Percentiles rank a stretch among this genome's conserved stretches.
These are phyloP conservation scores for Lenwebbia sp. DNA, from an alignment of 345 rosid species.

Conservation along the genomic window DNA sequence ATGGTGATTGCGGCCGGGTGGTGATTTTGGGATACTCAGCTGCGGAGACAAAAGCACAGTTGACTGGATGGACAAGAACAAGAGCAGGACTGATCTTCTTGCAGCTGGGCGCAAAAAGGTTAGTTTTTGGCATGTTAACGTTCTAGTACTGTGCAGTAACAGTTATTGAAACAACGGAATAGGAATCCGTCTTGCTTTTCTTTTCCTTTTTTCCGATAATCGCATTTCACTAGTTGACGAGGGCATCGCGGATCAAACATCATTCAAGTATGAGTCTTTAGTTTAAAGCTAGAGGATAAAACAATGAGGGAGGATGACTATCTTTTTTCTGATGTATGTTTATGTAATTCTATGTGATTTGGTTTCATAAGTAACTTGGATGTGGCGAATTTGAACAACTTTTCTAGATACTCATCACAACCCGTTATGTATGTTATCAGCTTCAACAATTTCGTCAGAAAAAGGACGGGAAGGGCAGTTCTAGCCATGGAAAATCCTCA, in stretches of 20 bases:
- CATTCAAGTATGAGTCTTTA: neutral
- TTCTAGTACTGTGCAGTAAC: neutral
- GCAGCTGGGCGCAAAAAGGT: slow-evolving; percentile 97
- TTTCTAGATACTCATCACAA: neutral
- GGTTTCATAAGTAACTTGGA: neutral
- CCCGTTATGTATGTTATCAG: slow-evolving; percentile 11
- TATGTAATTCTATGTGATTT: neutral
- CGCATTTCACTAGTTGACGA: neutral
- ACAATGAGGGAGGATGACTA: neutral
- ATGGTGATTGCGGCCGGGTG: slow-evolving; percentile 25
- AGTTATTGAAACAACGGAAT: neutral
- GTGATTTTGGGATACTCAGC: slow-evolving; percentile 2
- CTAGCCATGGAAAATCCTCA: slow-evolving; percentile 65
- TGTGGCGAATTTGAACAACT: neutral
- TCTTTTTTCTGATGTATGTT: slow-evolving; percentile 1
- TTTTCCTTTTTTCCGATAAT: neutral
- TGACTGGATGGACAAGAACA: slow-evolving; percentile 77
- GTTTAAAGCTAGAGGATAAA: neutral
- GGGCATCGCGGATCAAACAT: neutral
- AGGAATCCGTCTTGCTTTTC: neutral
- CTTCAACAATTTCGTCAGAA: slow-evolving; percentile 95
- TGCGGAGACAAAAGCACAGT: slow-evolving; percentile 13
- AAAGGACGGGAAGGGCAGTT: slow-evolving; percentile 67
- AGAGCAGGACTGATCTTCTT: slow-evolving; percentile 76
- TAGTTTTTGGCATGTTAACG: neutral